Evolutionary conservation across 2,329 filamentous ascomycete genomes (phyloP).

Genomic region (Alternaria panax): DNA sequence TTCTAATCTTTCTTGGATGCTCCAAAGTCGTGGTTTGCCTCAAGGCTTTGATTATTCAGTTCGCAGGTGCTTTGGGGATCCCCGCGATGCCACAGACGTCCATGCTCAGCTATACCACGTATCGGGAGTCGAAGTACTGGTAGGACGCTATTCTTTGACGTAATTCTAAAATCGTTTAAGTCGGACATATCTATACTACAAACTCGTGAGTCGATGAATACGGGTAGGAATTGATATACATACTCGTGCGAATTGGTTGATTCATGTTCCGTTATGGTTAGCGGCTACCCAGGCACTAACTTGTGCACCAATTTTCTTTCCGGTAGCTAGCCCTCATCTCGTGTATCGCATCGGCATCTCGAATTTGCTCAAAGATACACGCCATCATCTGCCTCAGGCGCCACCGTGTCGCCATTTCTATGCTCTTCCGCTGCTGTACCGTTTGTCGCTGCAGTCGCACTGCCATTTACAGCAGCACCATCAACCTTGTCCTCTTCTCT

Average conservation of each 20-base stretch:
- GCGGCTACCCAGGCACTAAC: neutral
- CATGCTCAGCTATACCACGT: neutral
- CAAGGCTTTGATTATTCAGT: neutral
- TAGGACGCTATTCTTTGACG: neutral
- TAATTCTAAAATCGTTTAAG: neutral
- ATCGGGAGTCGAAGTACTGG: neutral
- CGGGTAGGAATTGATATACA: neutral
- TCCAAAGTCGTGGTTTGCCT: too few species aligned
- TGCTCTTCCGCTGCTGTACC: neutral
- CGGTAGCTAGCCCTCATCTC: neutral
- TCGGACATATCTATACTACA: neutral
- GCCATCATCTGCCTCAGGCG: conserved; percentile 1
- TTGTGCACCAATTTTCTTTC: neutral
- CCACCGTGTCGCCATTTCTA: neutral
- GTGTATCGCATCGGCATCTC: neutral
- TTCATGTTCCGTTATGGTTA: neutral
- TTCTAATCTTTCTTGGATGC: neutral
- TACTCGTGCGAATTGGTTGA: neutral
- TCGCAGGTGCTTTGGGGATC: neutral
- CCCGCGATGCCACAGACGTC: neutral
- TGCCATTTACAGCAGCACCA: neutral
- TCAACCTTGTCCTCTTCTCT: conserved; percentile 25
- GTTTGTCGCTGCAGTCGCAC: neutral
- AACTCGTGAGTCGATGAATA: neutral
- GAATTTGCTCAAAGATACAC: conserved; percentile 6